phyloP scores from a whole-genome alignment of 192 early-diverging fungal species.

The Backusella liffmaniae region DNA sequence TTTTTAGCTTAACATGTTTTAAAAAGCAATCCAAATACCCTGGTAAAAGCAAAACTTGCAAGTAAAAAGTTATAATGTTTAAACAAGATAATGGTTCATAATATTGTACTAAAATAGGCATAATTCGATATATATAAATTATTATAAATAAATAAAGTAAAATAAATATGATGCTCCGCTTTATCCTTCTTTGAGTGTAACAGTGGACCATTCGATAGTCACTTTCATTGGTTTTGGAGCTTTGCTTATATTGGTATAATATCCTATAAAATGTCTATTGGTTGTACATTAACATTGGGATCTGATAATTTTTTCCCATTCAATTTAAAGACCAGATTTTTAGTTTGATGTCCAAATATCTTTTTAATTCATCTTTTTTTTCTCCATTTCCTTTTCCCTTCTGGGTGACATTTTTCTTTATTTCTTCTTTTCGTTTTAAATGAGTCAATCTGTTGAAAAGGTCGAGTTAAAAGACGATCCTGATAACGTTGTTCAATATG shows the following conservation, averaged over 20 bases:
- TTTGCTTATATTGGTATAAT: not conserved
- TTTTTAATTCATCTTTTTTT: not conserved
- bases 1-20: not conserved
- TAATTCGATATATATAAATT: not conserved
- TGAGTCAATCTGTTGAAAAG: not conserved
- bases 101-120: not conserved
- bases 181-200: not conserved
- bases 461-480: not conserved
- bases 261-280: not conserved
- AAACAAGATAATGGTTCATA: not conserved
- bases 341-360: not conserved
- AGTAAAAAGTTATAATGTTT: not conserved
- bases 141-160: constrained; percentile 1
- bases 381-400: not conserved
- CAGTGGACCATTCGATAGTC: not conserved
- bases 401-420: not conserved
- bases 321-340: not conserved
- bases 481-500: not conserved
- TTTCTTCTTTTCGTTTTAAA: not conserved
- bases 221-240: not conserved
- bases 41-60: not conserved
- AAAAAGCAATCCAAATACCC: not conserved
- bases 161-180: constrained; percentile 1
- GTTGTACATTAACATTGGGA: not conserved
- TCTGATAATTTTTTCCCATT: constrained; percentile 7